phyloP scores from a whole-genome alignment of 768 basidiomycete species.

The Lentinula sp. region DNA sequence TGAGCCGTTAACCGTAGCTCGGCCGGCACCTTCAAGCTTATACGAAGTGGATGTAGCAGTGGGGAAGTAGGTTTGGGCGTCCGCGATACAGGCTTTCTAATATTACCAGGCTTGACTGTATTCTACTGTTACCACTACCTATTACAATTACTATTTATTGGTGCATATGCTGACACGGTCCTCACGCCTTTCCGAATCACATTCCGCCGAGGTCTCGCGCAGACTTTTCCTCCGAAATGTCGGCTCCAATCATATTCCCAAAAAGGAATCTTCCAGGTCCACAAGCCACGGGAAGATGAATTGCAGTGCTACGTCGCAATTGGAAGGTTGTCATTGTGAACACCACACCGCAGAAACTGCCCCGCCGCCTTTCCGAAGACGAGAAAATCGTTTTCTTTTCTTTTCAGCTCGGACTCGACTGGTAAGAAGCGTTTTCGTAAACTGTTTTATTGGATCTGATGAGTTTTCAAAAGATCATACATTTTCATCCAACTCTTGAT shows the following conservation, averaged over 20 bases:
- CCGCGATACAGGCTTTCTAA: too few species aligned
- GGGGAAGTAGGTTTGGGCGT: neutral
- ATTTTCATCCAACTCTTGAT: neutral
- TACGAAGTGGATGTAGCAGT: neutral
- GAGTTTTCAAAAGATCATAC: neutral
- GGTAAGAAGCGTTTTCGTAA: neutral
- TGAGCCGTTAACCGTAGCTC: neutral
- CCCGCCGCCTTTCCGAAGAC: neutral
- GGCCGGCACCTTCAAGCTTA: neutral
- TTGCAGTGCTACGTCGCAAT: constrained; percentile 6
- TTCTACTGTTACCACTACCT: neutral
- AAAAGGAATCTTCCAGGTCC: constrained; percentile 9
- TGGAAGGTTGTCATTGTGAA: neutral
- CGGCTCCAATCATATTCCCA: neutral
- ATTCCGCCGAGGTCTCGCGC: neutral
- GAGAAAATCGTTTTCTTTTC: neutral
- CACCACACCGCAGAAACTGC: neutral
- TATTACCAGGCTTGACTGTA: neutral
- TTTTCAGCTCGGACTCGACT: neutral
- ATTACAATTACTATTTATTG: too few species aligned
- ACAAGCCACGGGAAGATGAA: constrained; percentile 1
- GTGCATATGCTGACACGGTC: neutral
- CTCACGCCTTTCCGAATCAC: neutral
- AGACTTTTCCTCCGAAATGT: neutral
- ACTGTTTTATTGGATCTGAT: neutral